Conservation (phyloP, 2,329 filamentous ascomycete genomes). For the Alternaria viburni region DNA sequence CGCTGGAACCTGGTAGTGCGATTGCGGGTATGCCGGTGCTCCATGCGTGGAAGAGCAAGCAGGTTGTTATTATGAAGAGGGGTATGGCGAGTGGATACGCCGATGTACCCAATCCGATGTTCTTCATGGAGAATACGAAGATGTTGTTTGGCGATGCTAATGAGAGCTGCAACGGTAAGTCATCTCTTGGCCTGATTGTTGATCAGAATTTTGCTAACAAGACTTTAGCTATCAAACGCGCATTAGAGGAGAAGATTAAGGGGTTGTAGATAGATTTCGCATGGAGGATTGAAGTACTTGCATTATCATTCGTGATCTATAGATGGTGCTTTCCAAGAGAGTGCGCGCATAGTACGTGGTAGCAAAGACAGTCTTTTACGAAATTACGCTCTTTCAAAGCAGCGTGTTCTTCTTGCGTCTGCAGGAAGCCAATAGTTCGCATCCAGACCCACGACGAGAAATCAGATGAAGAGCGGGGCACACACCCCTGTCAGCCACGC, state of each 20-base stretch:
- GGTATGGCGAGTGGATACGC: slow-evolving; percentile 89
- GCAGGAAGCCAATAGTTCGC: background rate
- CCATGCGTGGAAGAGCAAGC: slow-evolving; percentile 93
- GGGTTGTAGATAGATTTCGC: slow-evolving; percentile 23
- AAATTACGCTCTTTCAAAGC: background rate
- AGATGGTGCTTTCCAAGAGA: background rate
- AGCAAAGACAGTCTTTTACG: background rate
- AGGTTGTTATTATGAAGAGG: slow-evolving; percentile 92
- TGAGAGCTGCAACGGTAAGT: slow-evolving; percentile 72
- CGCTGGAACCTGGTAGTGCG: slow-evolving; percentile 78
- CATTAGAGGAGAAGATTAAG: slow-evolving; percentile 44
- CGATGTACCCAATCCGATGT: slow-evolving; percentile 92
- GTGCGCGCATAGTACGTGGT: background rate
- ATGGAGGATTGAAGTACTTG: background rate
- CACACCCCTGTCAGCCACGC: slow-evolving; percentile 11
- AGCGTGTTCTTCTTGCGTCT: background rate
- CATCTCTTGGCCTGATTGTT: too few species aligned
- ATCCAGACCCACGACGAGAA: background rate
- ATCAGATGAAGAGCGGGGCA: background rate
- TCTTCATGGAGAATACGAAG: slow-evolving; percentile 85
- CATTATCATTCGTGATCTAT: background rate
- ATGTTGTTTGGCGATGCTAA: slow-evolving; percentile 95
- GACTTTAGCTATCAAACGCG: slow-evolving; percentile 43
- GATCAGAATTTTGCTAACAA: slow-evolving; percentile 17
- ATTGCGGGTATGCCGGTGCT: slow-evolving; percentile 94